Evolutionary conservation across 805 yeast species (phyloP).

Genomic region (Lachancea sp.): DNA sequence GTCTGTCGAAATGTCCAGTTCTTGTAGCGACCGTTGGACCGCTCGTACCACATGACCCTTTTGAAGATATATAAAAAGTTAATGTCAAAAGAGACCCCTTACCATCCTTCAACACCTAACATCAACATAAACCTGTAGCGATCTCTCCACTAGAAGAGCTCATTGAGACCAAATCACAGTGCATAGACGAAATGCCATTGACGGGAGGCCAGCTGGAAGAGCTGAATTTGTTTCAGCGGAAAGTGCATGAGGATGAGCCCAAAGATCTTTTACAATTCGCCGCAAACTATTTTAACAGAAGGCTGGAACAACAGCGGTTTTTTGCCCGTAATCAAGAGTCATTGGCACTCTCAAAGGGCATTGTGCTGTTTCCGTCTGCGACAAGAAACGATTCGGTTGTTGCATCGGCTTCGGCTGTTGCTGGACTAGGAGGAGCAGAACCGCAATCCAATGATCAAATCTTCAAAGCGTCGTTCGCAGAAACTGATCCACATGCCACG

Average conservation of each 20-base stretch:
- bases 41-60: background rate
- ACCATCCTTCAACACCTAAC: background rate
- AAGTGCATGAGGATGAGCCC: slow-evolving; percentile 50
- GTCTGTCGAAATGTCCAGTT: background rate
- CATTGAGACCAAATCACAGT: background rate
- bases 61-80: background rate
- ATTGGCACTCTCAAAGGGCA: slow-evolving; percentile 43
- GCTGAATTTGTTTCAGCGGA: slow-evolving; percentile 56
- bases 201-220: slow-evolving; percentile 35
- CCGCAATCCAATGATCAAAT: slow-evolving; percentile 15
- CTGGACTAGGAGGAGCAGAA: slow-evolving; percentile 4
- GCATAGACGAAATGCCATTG: slow-evolving; percentile 11
- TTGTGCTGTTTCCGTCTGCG: slow-evolving; percentile 39
- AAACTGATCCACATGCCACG: slow-evolving; percentile 49
- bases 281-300: slow-evolving; percentile 60
- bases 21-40: background rate
- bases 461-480: slow-evolving; percentile 58
- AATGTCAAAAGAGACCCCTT: background rate
- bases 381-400: slow-evolving; percentile 31
- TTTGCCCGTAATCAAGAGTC: slow-evolving; percentile 46
- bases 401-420: slow-evolving; percentile 29
- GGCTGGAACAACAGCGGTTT: slow-evolving; percentile 54
- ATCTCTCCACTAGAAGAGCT: background rate
- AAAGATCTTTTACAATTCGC: slow-evolving; percentile 68
- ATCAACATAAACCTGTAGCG: background rate